Base-by-base conservation (phyloP, 805 yeast genomes). In the Teunomyces stri region DNA sequence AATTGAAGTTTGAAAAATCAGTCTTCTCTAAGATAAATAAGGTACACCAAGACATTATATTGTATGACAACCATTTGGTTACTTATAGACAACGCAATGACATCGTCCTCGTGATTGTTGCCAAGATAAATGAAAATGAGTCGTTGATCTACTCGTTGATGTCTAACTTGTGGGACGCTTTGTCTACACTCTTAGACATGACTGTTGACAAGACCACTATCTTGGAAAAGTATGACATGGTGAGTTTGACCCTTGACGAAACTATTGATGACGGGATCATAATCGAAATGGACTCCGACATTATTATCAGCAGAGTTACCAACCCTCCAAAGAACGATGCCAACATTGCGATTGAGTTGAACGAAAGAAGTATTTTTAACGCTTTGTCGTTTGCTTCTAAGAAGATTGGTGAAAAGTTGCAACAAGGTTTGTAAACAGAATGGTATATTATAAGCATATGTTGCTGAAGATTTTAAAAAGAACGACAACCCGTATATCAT, bases 261-360 rank as follows among this genome's bases (percentile, higher is more conserved):
- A 79, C 95, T 7, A 75, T 94, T 43, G 99, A 94, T 63, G 96
- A 91, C 62, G 99, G 98, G 35, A 82, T 94, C 53, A 82, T 94
- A 47, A 76, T 94, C 56, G 97, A 94, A 66, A 85, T 90, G 22
- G 97, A 94, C 60, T 83, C 96, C 4, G 81, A 85, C 30, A 82
- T 88, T 36, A 87, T 94, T 56, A 91, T 92, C 2, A 81, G 95
- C 12, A 81, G 99, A 69, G 96, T 91, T 21, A 87, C 98, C n/a
- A 80, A 82, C 50, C 84, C 94, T 28, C 96, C 97, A 40, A 68
- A 57, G 28, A 53, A 53, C 18, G 51, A 61, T n/a, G 56, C 53
- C 44, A 58, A 56, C 38, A 51, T 81, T 29, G 81, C 77, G 53
- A 77, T 87, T 48, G 91, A 86, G 58, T 64, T 84, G 39, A 76